Percentiles rank a stretch among this genome's conserved stretches.
phyloP scores from a whole-genome alignment of 2,329 filamentous ascomycete species.

The Fusarium temperatum region DNA sequence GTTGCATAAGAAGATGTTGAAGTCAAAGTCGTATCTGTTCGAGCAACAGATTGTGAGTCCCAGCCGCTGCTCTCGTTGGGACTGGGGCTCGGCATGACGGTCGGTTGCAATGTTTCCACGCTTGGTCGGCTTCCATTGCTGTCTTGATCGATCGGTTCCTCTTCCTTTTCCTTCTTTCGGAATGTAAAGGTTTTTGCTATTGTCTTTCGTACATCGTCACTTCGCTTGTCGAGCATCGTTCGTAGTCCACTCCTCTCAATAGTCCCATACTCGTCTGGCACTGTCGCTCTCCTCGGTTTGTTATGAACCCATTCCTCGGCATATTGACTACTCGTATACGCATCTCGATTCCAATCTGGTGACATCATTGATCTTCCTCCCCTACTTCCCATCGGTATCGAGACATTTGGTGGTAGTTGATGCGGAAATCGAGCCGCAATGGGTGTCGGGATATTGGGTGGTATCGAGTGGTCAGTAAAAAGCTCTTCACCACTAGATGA shows the following conservation, averaged over 20 bases:
- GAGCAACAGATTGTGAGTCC: constrained; percentile 12
- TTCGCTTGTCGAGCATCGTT: constrained; percentile 63
- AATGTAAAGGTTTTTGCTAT: constrained; percentile 64
- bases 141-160: constrained; percentile 14
- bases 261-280: constrained; percentile 59
- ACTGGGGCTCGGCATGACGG: constrained; percentile 2
- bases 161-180: constrained; percentile 57
- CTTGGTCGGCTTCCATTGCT: constrained; percentile 35
- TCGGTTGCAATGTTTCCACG: constrained; percentile 33
- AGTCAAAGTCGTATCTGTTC: constrained; percentile 16
- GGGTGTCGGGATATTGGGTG: constrained; percentile 49
- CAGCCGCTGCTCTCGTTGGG: constrained; percentile 21
- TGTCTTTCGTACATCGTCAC: constrained; percentile 62
- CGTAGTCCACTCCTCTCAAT: constrained; percentile 66
- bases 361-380: constrained; percentile 15
- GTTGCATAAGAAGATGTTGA: constrained; percentile 21
- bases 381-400: not conserved
- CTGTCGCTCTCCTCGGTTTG: constrained; percentile 53
- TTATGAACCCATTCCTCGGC: constrained; percentile 55
- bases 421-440: constrained; percentile 56
- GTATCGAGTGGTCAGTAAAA: constrained; percentile 51
- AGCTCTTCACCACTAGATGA: constrained; percentile 53
- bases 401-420: not conserved
- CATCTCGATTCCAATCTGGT: constrained; percentile 32
- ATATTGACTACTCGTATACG: constrained; percentile 42